Evolutionary conservation across 2,329 filamentous ascomycete genomes (phyloP).

Genomic region (Penicillium sp.): DNA sequence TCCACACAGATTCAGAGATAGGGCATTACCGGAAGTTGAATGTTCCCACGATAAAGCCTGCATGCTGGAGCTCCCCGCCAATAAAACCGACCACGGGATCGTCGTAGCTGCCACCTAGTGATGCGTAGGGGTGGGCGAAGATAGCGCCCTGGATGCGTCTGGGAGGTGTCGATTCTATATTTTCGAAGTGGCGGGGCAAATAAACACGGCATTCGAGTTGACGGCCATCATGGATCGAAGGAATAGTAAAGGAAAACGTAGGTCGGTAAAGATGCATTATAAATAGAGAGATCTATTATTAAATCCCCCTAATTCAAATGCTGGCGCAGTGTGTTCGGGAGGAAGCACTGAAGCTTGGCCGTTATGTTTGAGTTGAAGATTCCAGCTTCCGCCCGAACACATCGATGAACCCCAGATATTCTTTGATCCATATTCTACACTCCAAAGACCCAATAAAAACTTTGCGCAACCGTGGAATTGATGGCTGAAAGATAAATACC

Average conservation of each 20-base stretch:
- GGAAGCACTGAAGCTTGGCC: not conserved
- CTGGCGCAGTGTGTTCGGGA: not conserved
- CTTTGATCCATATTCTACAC: not conserved
- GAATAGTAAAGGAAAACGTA: slow-evolving; percentile 68
- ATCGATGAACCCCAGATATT: not conserved
- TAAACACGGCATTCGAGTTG: slow-evolving; percentile 81
- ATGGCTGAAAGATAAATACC: not conserved
- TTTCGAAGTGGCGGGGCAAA: slow-evolving; percentile 54
- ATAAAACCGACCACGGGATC: slow-evolving; percentile 74
- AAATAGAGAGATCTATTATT: not conserved
- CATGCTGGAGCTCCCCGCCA: slow-evolving; percentile 63
- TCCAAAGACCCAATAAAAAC: not conserved
- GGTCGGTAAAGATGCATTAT: slow-evolving; percentile 35
- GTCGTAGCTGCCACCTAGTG: slow-evolving; percentile 81
- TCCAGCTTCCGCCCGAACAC: not conserved
- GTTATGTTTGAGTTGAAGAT: not conserved
- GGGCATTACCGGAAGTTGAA: slow-evolving; percentile 77
- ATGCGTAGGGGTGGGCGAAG: slow-evolving; percentile 87
- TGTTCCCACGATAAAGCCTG: slow-evolving; percentile 75
- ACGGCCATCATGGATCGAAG: slow-evolving; percentile 77
- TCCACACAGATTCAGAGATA: not conserved
- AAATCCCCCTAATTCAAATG: not conserved
- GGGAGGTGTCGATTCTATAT: slow-evolving; percentile 17
- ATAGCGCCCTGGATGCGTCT: slow-evolving; percentile 58
- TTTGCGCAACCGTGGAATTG: no score